Evolutionary conservation across 1,284 basidiomycete species (phyloP), one percentile per base, ranked within the genome.

Genomic region (Trichosporon sp.): DNA sequence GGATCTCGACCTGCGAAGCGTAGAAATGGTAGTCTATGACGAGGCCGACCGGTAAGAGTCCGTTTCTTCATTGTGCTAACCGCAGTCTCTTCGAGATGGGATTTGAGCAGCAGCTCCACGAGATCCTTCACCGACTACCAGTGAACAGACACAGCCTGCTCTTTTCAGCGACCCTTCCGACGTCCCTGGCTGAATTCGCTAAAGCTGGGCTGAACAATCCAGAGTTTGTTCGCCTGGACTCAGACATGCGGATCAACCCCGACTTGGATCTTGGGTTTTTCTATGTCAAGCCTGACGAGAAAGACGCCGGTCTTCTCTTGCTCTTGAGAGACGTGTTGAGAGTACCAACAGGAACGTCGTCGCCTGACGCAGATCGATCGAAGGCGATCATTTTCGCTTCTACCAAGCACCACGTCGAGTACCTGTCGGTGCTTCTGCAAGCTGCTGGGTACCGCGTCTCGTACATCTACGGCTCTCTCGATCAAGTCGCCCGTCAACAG

Each of bases 321-420:
- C 87, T 99, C 11, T 86, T 99, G 10, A 89, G 93, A 21, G 92
- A 97, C 76, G 89, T 96, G 65, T 94, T 99, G 77, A 87, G 89
- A 32, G 91, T 97, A 1, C 94, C 94, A 2, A 84, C 90, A 59
- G 87, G 85, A 4, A 74, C 82, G 64, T 77, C 79, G 64, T 74
- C 76, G 19, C 79, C 79, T 19, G 79, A 84, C 12, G 16, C 16
- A 8, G 77, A 59, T 2, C 26, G 74, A 19, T 91, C 96, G 80
- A 96, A 99, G 83, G 97, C 95, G 0, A 90, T 99, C 73, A 88
- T 99, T 40, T 99, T 99, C 78, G 91, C 91, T 8, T 94, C 97
- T 4, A 99, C 97, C n/a, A 99, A 99, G 84, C 97, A 99, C 80
- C 97, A 99, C 79, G 96, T 99, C 80, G 97, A 99, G 82, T 99